These are phyloP conservation scores for Prunus yedoensis DNA, from an alignment of 331 rosid genomes.

Conservation along the genomic window DNA sequence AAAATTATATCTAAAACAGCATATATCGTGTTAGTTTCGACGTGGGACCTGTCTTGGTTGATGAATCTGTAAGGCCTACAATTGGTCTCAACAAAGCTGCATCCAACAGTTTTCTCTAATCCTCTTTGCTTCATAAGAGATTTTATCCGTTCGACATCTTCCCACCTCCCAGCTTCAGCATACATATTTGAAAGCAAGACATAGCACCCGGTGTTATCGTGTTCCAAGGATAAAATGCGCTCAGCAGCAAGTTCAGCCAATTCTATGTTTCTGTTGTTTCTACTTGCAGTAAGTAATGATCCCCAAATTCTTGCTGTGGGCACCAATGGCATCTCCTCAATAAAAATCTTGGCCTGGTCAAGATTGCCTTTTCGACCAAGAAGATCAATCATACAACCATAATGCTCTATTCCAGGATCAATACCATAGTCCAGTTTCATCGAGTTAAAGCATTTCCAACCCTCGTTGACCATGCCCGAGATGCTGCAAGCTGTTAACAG, in stretches of 20 bases:
- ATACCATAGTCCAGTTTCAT: constrained; percentile 46
- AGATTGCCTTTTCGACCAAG: constrained; percentile 46
- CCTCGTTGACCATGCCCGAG: constrained; percentile 50
- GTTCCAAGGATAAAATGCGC: constrained; percentile 34
- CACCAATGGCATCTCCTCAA: constrained; percentile 44
- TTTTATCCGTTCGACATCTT: constrained; percentile 37
- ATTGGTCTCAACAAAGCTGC: constrained; percentile 42
- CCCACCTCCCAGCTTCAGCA: constrained; percentile 56
- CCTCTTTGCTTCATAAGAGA: constrained; percentile 45
- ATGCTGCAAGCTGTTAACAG: constrained; percentile 50
- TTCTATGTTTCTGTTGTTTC: constrained; percentile 47
- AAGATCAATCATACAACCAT: constrained; percentile 61
- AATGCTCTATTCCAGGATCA: constrained; percentile 58
- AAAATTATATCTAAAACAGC: constrained; percentile 31
- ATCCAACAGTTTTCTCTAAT: constrained; percentile 30
- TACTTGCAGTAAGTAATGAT: constrained; percentile 53
- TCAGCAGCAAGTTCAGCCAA: constrained; percentile 53
- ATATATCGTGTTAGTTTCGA: constrained; percentile 40
- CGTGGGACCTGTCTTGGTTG: constrained; percentile 43
- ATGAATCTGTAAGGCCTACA: constrained; percentile 33
- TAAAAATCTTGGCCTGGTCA: constrained; percentile 46
- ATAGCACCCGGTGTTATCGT: constrained; percentile 53
- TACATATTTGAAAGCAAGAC: constrained; percentile 60
- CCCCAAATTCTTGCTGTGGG: constrained; percentile 66
- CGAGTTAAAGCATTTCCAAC: constrained; percentile 43